These are phyloP conservation scores for Cystobasidium pallidum DNA, from an alignment of 1,284 basidiomycete species.

Conservation along the genomic window DNA sequence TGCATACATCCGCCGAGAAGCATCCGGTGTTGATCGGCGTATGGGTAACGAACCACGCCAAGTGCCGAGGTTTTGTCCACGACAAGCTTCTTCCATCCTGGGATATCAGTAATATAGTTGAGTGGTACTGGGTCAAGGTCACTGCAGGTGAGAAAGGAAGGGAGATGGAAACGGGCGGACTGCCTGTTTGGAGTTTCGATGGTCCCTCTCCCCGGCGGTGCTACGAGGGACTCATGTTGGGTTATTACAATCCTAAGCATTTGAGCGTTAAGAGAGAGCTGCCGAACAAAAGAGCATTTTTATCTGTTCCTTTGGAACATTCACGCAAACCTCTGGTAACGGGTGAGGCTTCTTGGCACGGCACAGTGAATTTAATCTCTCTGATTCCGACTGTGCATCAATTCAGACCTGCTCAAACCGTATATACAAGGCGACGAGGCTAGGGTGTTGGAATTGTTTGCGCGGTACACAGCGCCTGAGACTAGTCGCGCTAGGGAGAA, in stretches of 20 bases:
- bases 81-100: conserved; percentile 51
- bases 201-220: conserved; percentile 45
- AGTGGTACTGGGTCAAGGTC: conserved; percentile 53
- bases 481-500: neutral
- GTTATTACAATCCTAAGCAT: conserved; percentile 46
- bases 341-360: conserved; percentile 4
- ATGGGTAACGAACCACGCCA: conserved; percentile 52
- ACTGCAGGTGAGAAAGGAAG: conserved; percentile 19
- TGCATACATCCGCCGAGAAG: conserved; percentile 13
- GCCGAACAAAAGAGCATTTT: conserved; percentile 27
- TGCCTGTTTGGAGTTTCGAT: conserved; percentile 49
- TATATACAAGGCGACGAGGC: neutral
- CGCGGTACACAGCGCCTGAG: conserved; percentile 45
- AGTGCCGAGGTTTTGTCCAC: conserved; percentile 49
- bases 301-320: conserved; percentile 38
- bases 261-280: neutral
- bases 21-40: conserved; percentile 47
- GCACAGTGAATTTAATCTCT: too few species aligned
- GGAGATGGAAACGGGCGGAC: conserved; percentile 36
- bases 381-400: neutral
- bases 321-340: conserved; percentile 40
- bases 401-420: conserved; percentile 43
- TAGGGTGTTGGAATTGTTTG: conserved; percentile 52
- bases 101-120: conserved; percentile 33
- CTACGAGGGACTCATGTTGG: conserved; percentile 52